These are phyloP conservation scores for Infundibulicybe gibba DNA, from an alignment of 768 basidiomycete genomes.

Conservation along the genomic window DNA sequence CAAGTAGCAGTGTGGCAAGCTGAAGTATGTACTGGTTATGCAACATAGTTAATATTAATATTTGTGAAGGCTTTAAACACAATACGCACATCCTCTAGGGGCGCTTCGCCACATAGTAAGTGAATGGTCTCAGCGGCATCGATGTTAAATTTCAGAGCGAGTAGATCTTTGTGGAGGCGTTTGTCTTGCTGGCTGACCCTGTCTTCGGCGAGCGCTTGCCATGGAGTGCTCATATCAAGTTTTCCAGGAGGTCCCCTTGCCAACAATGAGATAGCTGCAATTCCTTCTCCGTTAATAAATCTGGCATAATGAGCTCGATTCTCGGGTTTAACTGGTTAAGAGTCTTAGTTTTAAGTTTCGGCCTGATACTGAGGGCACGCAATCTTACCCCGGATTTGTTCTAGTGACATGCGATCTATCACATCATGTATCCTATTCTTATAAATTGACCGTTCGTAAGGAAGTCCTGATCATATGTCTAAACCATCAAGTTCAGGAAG, in stretches of 20 bases:
- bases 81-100: constrained; percentile 9
- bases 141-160: constrained; percentile 8
- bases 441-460: constrained; percentile 17
- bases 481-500: background rate
- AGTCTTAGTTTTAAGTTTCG: too few species aligned
- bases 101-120: constrained; percentile 5
- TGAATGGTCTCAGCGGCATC: constrained; percentile 10
- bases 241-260: background rate
- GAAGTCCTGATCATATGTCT: constrained; percentile 9
- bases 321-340: too few species aligned
- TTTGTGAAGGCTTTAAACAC: too few species aligned
- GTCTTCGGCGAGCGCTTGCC: too few species aligned
- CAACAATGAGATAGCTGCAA: too few species aligned
- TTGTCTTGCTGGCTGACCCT: constrained; percentile 4
- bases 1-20: constrained; percentile 10
- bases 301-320: too few species aligned
- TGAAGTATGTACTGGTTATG: constrained; percentile 11
- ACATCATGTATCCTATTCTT: constrained; percentile 12
- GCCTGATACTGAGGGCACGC: background rate
- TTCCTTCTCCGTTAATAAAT: too few species aligned
- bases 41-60: background rate
- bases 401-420: constrained; percentile 8
- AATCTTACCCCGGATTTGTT: constrained; percentile 10
- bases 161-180: constrained; percentile 2
- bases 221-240: too few species aligned